Evolutionary conservation across 495 filamentous ascomycete species (phyloP).

Genomic region (Penicillium cosmopolitanum): DNA sequence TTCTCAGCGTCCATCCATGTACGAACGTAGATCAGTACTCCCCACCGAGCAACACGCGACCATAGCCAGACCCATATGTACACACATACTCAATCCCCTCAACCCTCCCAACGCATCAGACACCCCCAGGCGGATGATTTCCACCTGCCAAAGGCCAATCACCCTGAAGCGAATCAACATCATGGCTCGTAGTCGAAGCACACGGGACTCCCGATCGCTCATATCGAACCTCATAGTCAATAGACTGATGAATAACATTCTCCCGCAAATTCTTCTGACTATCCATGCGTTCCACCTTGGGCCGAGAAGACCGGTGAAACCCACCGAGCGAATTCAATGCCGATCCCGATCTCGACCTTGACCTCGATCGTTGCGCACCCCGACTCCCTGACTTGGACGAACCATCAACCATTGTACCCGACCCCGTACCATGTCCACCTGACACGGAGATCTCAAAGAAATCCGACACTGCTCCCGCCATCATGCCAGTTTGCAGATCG

Average conservation of each 20-base stretch:
- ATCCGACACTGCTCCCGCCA: constrained; percentile 18
- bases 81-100: too few species aligned
- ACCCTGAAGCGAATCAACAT: constrained; percentile 4
- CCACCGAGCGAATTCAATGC: background rate
- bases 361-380: constrained; percentile 4
- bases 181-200: constrained; percentile 4
- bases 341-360: background rate
- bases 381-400: constrained; percentile 5
- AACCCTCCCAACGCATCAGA: too few species aligned
- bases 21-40: too few species aligned
- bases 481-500: constrained; percentile 25
- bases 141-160: background rate
- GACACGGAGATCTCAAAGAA: constrained; percentile 22
- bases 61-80: too few species aligned
- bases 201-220: background rate
- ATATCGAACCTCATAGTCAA: constrained; percentile 12
- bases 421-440: background rate
- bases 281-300: background rate
- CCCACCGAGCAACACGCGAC: too few species aligned
- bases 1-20: too few species aligned
- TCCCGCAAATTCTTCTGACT: constrained; percentile 6
- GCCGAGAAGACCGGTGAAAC: background rate
- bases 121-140: background rate
- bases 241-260: background rate
- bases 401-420: background rate